Evolutionary conservation across 495 filamentous ascomycete genomes (phyloP), one percentile per base, ranked within the genome.

Genomic region (Entonaema liquescens): DNA sequence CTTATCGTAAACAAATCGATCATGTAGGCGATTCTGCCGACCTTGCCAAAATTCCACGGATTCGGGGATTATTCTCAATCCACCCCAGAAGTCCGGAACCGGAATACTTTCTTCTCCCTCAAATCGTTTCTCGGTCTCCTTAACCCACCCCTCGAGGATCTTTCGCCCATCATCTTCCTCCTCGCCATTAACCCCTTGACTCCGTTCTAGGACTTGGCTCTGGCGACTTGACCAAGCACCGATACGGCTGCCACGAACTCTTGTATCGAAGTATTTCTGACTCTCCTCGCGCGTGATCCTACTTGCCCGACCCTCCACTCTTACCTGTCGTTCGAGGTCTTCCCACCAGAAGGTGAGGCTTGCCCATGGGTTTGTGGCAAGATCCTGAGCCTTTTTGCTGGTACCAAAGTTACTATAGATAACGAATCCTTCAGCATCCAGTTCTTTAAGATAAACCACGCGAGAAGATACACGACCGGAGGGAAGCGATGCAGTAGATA

Each of bases 31-130:
- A 83, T 90, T 97, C 62, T 89, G 84, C 61, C 96, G 85, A 40
- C 95, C 95, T 82, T 97, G 92, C 95, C 94, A 97, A 79, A 98
- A 98, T 84, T 97, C 94, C 40, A 98, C 85, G 59, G 88, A 86
- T 79, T 93, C 91, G 1, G 95, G 95, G 62, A 93, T 85, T 59
- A 99, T 84, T 71, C 95, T 89, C 78, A 95, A 79, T 1, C 95
- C 95, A 7, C 95, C 95, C 95, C 95, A 99, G 79, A 97, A 98
- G 21, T 90, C 89, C 28, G 95, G 95, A 53, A 97, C 88, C 1
- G 93, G 94, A 60, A 99, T 96, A 40, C 91, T 77, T 62, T 97
- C 90, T 68, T 83, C 50, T 11, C 87, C 90, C 38, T 90, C 88
- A 80, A 96, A 98, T 72, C 80, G 85, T 73, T 79, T 81, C 83